Conservation (phyloP, 2,329 filamentous ascomycete genomes). For the Clonostachys chloroleuca region DNA sequence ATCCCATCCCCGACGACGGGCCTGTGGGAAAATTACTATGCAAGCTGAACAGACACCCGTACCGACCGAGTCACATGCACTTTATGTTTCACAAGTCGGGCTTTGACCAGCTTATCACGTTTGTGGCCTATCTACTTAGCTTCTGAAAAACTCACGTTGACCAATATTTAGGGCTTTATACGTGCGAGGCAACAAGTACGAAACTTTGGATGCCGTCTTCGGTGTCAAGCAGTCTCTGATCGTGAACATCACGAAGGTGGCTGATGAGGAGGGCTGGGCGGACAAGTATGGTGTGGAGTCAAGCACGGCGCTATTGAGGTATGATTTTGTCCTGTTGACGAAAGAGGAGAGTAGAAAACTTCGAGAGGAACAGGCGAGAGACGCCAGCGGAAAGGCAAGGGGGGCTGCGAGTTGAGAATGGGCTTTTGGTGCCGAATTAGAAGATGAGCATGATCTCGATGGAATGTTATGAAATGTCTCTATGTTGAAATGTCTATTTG, state of each 20-base stretch:
- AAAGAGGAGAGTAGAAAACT: background rate
- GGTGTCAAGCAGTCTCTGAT: constrained; percentile 4
- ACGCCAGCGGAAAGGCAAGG: too few species aligned
- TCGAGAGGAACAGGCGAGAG: background rate
- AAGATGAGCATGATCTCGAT: too few species aligned
- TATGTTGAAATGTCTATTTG: too few species aligned
- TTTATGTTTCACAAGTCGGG: constrained; percentile 48
- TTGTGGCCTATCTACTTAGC: too few species aligned
- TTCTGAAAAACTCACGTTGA: background rate
- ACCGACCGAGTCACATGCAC: constrained; percentile 73
- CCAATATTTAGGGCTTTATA: constrained; percentile 1
- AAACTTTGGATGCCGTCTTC: constrained; percentile 2
- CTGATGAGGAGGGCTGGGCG: background rate
- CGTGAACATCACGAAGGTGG: background rate
- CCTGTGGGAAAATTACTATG: too few species aligned
- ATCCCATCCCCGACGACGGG: constrained; percentile 78
- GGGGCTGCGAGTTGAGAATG: too few species aligned
- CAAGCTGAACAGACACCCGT: constrained; percentile 63
- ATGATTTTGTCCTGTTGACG: constrained; percentile 3
- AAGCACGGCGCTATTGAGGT: background rate
- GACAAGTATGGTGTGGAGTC: constrained; percentile 2
- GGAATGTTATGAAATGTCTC: too few species aligned
- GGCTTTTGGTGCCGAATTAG: too few species aligned
- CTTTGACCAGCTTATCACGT: background rate
- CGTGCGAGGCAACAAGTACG: constrained; percentile 1